Evolutionary conservation across 208 protist species (phyloP), one percentile per base, ranked within the genome.

Genomic region (Phytomonas francai): DNA sequence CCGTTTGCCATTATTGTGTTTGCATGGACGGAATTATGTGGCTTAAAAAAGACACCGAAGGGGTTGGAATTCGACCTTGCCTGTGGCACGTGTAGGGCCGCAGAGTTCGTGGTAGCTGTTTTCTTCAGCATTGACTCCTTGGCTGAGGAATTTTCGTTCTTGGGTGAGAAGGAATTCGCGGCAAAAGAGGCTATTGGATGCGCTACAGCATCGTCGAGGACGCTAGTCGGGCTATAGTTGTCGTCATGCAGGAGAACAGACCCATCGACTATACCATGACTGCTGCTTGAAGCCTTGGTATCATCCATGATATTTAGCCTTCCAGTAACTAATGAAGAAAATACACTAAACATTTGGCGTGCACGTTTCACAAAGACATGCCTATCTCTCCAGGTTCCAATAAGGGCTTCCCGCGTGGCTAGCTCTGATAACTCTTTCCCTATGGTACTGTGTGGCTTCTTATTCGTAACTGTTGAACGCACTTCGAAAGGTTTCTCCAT

Each of bases 281-380:
- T 49, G 63, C 63, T 19, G 22, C 67, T 58, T 3, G 57, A 32
- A 0, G 45, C 39, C 33, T 68, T 49, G 12, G 64, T 39, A 0
- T 73, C 72, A 12, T 70, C 65, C 58, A 84, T 36, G 6, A 90
- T 75, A 58, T 87, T 71, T 34, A 90, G 74, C 68, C 79, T 72
- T 58, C 79, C 82, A 2, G 77, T 72, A 22, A 87, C 80, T 28
- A 89, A 72, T 3, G 84, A 88, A 14, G 79, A 76, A 5, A 83
- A 86, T n/a, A 83, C 81, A 51, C 69, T 74, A 34, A 93, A 64
- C 34, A 89, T 81, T 39, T 93, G 84, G 5, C 79, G 72, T 25
- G 87, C 80, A 28, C 78, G 80, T 51, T 75, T 67, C 63, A 91
- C 73, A 59, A 88, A 68, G 8, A 19, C 39, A 12, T 49, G 39